phyloP scores from a whole-genome alignment of 1,284 basidiomycete species.

The Sphagnurus paluster region DNA sequence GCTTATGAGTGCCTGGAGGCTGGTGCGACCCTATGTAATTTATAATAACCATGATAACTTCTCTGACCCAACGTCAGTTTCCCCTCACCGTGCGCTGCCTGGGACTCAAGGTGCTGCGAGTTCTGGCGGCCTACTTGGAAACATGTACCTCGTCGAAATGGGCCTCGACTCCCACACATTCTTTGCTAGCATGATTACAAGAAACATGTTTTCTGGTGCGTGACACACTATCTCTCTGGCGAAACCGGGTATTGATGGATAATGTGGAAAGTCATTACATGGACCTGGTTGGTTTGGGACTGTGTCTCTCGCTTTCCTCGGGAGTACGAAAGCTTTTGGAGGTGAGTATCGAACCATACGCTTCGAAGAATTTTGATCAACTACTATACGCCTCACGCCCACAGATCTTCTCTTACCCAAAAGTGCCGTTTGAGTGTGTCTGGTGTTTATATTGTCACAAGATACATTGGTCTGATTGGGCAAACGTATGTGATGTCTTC shows the following conservation, averaged over 20 bases:
- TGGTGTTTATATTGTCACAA: slow-evolving; percentile 9
- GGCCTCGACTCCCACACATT: slow-evolving; percentile 1
- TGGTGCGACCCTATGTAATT: too few species aligned
- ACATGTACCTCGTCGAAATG: not conserved
- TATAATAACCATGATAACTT: too few species aligned
- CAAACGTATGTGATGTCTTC: slow-evolving; percentile 8
- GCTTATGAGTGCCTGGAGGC: too few species aligned
- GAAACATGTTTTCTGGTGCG: slow-evolving; percentile 13
- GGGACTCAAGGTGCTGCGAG: too few species aligned
- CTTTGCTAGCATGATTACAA: slow-evolving; percentile 5
- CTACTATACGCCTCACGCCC: not conserved
- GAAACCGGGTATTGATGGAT: not conserved
- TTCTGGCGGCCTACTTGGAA: not conserved
- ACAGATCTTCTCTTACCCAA: not conserved
- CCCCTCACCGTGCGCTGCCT: too few species aligned
- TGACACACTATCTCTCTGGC: not conserved
- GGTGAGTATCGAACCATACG: too few species aligned
- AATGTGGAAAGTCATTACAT: slow-evolving; percentile 7
- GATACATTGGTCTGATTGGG: slow-evolving; percentile 12
- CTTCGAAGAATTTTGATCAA: too few species aligned
- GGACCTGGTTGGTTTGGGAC: slow-evolving; percentile 14
- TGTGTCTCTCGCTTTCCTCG: slow-evolving; percentile 6
- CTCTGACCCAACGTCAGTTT: too few species aligned
- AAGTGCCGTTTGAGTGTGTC: not conserved
- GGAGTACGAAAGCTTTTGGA: slow-evolving; percentile 14